phyloP scores from a whole-genome alignment of 78 protist genomes.

The Dictyostelium firmibasis region DNA sequence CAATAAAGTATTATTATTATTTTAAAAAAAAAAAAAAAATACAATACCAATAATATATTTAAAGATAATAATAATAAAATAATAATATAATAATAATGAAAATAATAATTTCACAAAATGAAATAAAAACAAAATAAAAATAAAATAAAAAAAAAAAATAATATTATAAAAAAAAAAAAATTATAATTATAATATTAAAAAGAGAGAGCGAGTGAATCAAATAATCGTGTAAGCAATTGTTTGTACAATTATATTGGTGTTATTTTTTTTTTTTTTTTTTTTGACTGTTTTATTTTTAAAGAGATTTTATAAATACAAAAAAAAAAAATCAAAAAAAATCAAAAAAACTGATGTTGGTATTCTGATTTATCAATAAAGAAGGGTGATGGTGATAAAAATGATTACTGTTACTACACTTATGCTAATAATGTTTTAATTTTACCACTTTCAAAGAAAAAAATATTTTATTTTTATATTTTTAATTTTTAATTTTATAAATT shows the following conservation, averaged over 20 bases:
- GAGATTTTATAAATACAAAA: background rate
- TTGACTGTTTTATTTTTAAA: background rate
- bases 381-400: background rate
- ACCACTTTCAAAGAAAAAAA: background rate
- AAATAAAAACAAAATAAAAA: background rate
- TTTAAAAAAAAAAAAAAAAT: background rate
- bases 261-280: no score
- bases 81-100: background rate
- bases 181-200: no score
- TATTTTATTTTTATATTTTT: no score
- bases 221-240: background rate
- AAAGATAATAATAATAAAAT: background rate
- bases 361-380: background rate
- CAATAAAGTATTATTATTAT: background rate
- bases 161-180: background rate
- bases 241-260: background rate
- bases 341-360: background rate
- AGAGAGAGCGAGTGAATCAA: background rate
- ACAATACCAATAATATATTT: background rate
- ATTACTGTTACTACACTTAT: background rate
- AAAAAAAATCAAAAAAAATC: no score
- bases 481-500: no score
- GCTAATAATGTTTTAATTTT: background rate
- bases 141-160: background rate
- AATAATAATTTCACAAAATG: background rate